Base-by-base conservation (phyloP, 2,329 filamentous ascomycete genomes). In the Aureobasidium leucospermi region DNA sequence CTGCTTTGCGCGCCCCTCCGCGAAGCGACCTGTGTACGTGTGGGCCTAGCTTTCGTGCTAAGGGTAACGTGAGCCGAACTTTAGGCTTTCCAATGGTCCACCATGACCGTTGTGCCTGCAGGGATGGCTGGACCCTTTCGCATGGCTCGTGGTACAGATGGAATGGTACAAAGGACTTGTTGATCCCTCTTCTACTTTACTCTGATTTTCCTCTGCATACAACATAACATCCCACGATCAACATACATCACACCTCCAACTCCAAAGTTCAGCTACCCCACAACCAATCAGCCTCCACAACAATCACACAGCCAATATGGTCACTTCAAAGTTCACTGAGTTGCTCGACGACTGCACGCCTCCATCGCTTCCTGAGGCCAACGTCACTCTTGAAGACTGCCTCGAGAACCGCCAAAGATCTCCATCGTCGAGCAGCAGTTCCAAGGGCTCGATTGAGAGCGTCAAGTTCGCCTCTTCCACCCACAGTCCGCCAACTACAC, bases 321-420 rank as follows among this genome's bases (percentile, higher is more conserved):
- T 69, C 11, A 62, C 63, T 52, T 71, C 69, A 23, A 73, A 73
- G 59, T 73, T 73, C 55, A 66, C 69, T 55, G 71, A 73, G 59
- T 67, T 70, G 32, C 65, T 73, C 58, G 71, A 73, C 64, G 65
- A 61, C 36, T 61, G 61, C 29, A 49, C 65, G 32, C 60, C 65
- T 4, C 68, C 68, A 31, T 69, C 66, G 61, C 69, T 68, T 13
- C 66, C 67, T n/a, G 41, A 59, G 6, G 65, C 64, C 59, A 71
- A 70, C 62, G 70, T 72, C 60, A 70, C 64, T 58, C 64, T 73
- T 8, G 69, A 71, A 58, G 69, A 71, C 49, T 67, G 70, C 7
- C 65, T 65, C 6, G 71, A 71, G 55, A 68, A 65, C 4, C 62
- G 68, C 32, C 64, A 65, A 52, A 63, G 70, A 59, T 69, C 68